A percentile compares a stretch with the other conserved stretches of the same genome.
phyloP scores from a whole-genome alignment of 2,329 filamentous ascomycete genomes.

The Pseudogymnoascus sp. region DNA sequence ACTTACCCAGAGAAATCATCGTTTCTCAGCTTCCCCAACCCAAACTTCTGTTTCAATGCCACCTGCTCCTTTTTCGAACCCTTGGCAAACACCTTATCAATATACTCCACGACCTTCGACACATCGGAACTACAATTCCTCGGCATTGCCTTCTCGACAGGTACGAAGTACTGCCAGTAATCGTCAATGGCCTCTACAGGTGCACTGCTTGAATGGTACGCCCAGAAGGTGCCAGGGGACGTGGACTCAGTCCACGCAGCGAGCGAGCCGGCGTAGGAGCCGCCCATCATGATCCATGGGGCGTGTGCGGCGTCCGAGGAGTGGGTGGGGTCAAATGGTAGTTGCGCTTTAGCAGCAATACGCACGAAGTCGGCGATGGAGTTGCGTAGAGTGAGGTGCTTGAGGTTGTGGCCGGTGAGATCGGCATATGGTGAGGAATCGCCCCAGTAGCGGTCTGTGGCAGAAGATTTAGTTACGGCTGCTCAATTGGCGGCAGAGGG shows the following conservation, averaged over 20 bases:
- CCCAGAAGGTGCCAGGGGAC: conserved; percentile 49
- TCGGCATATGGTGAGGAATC: conserved; percentile 42
- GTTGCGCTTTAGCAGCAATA: conserved; percentile 43
- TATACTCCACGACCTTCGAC: conserved; percentile 41
- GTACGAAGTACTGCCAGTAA: conserved; percentile 50
- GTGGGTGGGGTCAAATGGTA: conserved; percentile 43
- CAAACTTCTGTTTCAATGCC: conserved; percentile 43
- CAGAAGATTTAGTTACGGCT: conserved; percentile 1
- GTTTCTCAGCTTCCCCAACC: conserved; percentile 37
- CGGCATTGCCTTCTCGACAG: conserved; percentile 49
- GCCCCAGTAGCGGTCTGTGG: conserved; percentile 47
- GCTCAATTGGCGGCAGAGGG: not conserved
- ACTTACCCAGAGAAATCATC: conserved; percentile 29
- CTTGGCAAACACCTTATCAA: conserved; percentile 40
- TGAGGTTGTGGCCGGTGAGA: conserved; percentile 43
- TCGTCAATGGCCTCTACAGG: conserved; percentile 47
- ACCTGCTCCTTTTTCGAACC: conserved; percentile 34
- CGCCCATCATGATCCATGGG: conserved; percentile 49
- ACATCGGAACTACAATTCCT: conserved; percentile 48
- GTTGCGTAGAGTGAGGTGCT: conserved; percentile 45
- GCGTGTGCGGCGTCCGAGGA: conserved; percentile 41
- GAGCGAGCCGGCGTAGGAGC: conserved; percentile 48
- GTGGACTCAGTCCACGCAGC: conserved; percentile 46
- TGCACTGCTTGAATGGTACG: conserved; percentile 48
- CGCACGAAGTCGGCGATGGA: conserved; percentile 44